These are phyloP conservation scores for Phylloporus sp. DNA, from an alignment of 768 basidiomycete species.

Conservation along the genomic window DNA sequence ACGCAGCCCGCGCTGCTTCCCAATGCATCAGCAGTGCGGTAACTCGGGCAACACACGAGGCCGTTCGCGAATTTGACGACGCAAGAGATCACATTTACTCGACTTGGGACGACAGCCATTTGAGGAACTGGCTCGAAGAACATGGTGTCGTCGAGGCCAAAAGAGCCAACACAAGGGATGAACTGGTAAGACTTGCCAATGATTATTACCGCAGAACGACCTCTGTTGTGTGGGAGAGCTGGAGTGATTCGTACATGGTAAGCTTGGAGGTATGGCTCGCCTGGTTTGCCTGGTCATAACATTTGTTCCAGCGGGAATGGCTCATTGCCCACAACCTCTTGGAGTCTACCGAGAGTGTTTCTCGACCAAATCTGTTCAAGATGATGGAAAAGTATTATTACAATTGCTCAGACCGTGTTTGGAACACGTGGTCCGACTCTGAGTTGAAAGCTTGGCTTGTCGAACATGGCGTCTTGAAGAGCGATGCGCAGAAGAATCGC, in stretches of 20 bases:
- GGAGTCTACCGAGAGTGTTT: slow-evolving; percentile 49
- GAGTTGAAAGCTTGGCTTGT: slow-evolving; percentile 78
- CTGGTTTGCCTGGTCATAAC: neutral
- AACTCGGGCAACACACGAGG: slow-evolving; percentile 51
- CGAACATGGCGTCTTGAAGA: slow-evolving; percentile 65
- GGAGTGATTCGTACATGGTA: slow-evolving; percentile 83
- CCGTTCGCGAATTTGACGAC: slow-evolving; percentile 53
- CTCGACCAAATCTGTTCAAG: slow-evolving; percentile 51
- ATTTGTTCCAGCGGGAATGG: slow-evolving; percentile 62
- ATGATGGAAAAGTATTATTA: slow-evolving; percentile 83
- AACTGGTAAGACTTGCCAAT: slow-evolving; percentile 66
- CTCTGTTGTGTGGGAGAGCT: slow-evolving; percentile 72
- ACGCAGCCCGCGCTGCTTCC: slow-evolving; percentile 34
- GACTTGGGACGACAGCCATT: slow-evolving; percentile 77
- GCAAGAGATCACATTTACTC: slow-evolving; percentile 85
- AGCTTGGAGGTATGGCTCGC: slow-evolving; percentile 17
- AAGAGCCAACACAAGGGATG: slow-evolving; percentile 46
- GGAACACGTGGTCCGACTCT: slow-evolving; percentile 70
- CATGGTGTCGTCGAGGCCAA: slow-evolving; percentile 69
- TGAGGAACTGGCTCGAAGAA: slow-evolving; percentile 68
- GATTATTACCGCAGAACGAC: slow-evolving; percentile 59
- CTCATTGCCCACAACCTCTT: slow-evolving; percentile 74
- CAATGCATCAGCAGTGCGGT: slow-evolving; percentile 38
- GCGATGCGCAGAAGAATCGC: slow-evolving; percentile 55
- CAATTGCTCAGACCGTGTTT: slow-evolving; percentile 46